Base-by-base conservation (phyloP, 345 rosid genomes). In the Theobroma cacao region DNA sequence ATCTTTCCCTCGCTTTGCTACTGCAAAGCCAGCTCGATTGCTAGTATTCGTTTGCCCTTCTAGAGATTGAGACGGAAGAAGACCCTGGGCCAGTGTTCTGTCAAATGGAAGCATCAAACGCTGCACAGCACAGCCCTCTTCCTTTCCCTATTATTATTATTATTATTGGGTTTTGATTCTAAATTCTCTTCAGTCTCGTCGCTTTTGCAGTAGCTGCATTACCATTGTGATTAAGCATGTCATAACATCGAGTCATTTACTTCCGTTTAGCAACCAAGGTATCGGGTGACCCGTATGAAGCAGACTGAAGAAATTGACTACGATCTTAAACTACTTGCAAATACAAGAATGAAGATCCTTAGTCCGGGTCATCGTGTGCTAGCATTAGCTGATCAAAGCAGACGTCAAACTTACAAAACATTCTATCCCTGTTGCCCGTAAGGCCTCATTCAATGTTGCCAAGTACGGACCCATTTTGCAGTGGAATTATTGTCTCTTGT, bases 11-110 rank as follows among this genome's bases (percentile, higher is more conserved):
- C 48, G 82, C 50, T 75, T 65, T 18, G 61, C 24, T 65, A 34
- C 36, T 36, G 77, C 60, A 69, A 22, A 20, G 69, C 78, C 61
- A 70, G 77, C 78, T 80, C 66, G 40, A 60, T 59, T 59, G 33
- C 63, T 14, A 0, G 30, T 26, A 11, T 58, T 6, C 1, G 0
- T 9, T 58, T 3, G 15, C 33, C 63, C 28, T 59, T 59, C 34
- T 26, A 17, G 15, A 8, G 13, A 59, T 12, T 26, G 63, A 1
- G 31, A 26, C 34, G 12, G 2, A 10, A 12, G 7, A 18, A 34
- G 17, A 26, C 14, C 18, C 0, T 11, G 72, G 52, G 33, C 47
- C 31, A 2, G 18, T 66, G 20, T 59, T 24, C 15, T 59, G 63
- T 26, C 63, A 22, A 22, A n/a, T 22, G 61, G 30, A 56, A 56